Evolutionary conservation across 441 rosid genomes (phyloP).

Genomic region (Geranium incanum): DNA sequence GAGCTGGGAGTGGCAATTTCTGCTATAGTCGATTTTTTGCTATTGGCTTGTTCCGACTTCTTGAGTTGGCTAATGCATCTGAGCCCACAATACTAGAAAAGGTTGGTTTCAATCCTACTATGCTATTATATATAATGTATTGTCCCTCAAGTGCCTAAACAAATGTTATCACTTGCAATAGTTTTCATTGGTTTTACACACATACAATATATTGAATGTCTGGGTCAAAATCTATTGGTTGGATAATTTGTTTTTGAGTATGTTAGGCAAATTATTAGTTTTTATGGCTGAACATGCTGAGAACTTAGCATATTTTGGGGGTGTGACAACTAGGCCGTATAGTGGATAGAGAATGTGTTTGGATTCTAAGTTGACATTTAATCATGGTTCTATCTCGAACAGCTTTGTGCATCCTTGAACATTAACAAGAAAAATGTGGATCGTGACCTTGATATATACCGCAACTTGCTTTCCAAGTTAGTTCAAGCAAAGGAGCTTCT

Average conservation of each 20-base stretch:
- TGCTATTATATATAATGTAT: not conserved
- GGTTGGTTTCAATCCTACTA: conserved; percentile 30
- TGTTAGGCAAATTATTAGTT: not conserved
- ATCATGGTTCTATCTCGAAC: conserved; percentile 26
- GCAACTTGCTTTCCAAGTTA: conserved; percentile 81
- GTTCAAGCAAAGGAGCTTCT: conserved; percentile 95
- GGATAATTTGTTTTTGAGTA: not conserved
- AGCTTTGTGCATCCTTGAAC: conserved; percentile 89
- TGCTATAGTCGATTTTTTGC: conserved; percentile 97
- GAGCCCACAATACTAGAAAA: conserved; percentile 76
- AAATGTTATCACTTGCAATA: not conserved
- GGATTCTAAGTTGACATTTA: conserved; percentile 16
- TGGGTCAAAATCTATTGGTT: not conserved
- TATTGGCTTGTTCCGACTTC: conserved; percentile 82
- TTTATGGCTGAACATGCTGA: too few relatives aligned
- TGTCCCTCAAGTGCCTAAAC: not conserved
- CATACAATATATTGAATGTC: not conserved
- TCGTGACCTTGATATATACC: conserved; percentile 93
- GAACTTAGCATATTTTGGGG: too few relatives aligned
- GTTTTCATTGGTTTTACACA: not conserved
- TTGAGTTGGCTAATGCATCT: conserved; percentile 77
- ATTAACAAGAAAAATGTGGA: conserved; percentile 82
- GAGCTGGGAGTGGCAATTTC: conserved; percentile 62
- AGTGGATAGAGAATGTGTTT: not conserved
- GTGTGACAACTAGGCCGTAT: too few relatives aligned